A percentile compares a stretch with the other conserved stretches of the same genome.
phyloP scores from a whole-genome alignment of 176 grass and related monocot genomes.

The Carex myosuroides region DNA sequence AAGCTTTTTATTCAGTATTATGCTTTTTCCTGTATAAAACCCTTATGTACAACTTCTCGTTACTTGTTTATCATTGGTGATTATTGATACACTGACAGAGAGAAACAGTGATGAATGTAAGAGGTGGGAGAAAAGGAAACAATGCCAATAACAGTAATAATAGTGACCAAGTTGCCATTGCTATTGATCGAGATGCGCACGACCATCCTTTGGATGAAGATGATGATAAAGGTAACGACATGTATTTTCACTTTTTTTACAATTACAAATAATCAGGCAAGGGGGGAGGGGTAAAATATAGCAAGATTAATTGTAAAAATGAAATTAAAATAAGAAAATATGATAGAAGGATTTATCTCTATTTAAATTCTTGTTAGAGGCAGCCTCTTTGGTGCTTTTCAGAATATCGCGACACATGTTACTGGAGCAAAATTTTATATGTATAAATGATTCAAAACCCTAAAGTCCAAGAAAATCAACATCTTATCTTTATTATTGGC shows the following conservation, averaged over 20 bases:
- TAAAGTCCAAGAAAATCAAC: background rate
- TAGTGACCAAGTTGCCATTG: slow-evolving; percentile 76
- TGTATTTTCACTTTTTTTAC: slow-evolving; percentile 1
- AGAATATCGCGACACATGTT: background rate
- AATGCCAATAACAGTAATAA: slow-evolving; percentile 22
- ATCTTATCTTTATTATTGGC: slow-evolving; percentile 21
- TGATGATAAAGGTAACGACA: slow-evolving; percentile 86
- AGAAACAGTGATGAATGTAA: slow-evolving; percentile 62
- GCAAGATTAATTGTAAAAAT: background rate
- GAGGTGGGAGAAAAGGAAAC: slow-evolving; percentile 69
- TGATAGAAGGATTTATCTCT: background rate
- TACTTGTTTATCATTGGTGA: slow-evolving; percentile 1
- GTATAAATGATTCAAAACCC: background rate
- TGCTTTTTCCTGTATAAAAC: background rate
- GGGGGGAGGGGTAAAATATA: background rate
- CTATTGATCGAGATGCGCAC: slow-evolving; percentile 35
- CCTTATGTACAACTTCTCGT: background rate
- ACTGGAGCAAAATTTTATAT: background rate
- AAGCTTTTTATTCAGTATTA: background rate
- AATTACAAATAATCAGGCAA: slow-evolving; percentile 4
- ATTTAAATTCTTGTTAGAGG: background rate
- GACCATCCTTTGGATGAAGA: slow-evolving; percentile 68
- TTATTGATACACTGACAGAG: slow-evolving; percentile 36
- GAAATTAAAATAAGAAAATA: background rate
- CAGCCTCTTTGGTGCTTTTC: background rate